Conservation (phyloP, 257 asterid genomes). For the Gentiana dahurica region DNA sequence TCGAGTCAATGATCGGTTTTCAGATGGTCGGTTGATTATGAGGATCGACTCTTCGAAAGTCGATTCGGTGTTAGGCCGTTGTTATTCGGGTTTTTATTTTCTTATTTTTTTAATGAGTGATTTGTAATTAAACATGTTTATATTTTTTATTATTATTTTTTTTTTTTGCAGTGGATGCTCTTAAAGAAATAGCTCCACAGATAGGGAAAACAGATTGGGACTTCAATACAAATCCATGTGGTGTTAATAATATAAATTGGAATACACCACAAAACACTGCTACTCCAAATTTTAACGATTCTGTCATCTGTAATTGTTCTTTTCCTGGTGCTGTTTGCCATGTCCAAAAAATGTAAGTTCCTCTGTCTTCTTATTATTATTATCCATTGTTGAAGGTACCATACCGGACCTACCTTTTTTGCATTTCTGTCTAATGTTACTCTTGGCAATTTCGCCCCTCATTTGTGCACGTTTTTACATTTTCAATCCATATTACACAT, state of each 20-base stretch:
- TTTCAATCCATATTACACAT: too few species aligned
- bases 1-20: too few species aligned
- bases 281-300: slow-evolving; percentile 22
- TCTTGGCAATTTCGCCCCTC: too few species aligned
- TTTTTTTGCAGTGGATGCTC: slow-evolving; percentile 34
- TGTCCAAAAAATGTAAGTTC: slow-evolving; percentile 36
- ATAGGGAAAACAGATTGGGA: slow-evolving; percentile 53
- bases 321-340: slow-evolving; percentile 37
- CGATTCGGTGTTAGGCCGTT: too few species aligned
- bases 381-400: neutral
- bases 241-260: slow-evolving; percentile 33
- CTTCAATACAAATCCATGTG: slow-evolving; percentile 50
- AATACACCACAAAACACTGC: slow-evolving; percentile 11
- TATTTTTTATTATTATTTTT: neutral
- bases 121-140: too few species aligned
- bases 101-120: neutral
- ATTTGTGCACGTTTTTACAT: too few species aligned
- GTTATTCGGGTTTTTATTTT: neutral
- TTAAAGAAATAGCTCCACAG: slow-evolving; percentile 38
- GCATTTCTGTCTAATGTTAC: neutral
- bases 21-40: too few species aligned
- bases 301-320: slow-evolving; percentile 37
- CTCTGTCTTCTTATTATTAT: neutral
- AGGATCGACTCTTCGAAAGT: too few species aligned
- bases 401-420: too few species aligned